phyloP scores from a whole-genome alignment of 257 asterid genomes.

The Thymus mandschuricus region DNA sequence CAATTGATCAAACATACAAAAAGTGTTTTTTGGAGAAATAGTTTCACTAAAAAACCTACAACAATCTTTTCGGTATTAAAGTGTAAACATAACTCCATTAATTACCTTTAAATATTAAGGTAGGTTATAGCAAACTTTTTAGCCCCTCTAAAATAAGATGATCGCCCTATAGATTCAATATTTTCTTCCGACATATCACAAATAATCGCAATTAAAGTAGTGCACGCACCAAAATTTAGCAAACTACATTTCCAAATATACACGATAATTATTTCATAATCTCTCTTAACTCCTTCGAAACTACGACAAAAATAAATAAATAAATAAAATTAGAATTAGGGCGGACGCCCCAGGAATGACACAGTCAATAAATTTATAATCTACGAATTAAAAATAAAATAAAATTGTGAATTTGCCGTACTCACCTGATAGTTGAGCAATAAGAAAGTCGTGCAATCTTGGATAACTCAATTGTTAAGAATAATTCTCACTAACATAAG shows the following conservation, averaged over 20 bases:
- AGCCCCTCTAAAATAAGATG: background rate
- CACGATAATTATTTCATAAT: no score
- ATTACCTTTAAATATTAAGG: background rate
- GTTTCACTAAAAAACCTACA: background rate
- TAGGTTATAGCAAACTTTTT: background rate
- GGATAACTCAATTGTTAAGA: background rate
- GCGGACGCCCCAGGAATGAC: no score
- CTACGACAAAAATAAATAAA: no score
- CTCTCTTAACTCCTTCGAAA: no score
- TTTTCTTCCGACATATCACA: background rate
- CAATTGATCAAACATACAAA: background rate
- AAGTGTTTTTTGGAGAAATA: background rate
- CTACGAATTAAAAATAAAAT: no score
- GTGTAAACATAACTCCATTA: background rate
- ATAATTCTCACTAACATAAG: no score
- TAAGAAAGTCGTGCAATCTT: background rate
- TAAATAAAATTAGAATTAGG: no score
- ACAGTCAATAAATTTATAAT: no score
- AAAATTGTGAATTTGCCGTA: background rate
- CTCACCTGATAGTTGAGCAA: background rate
- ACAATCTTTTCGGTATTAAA: background rate
- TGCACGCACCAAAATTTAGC: background rate
- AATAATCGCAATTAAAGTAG: background rate
- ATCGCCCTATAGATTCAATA: background rate
- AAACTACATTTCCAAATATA: background rate